Percentiles rank a stretch among this genome's conserved stretches.
These are phyloP conservation scores for Cyclotella atomus DNA, from an alignment of 108 stramenopile species.

Conservation along the genomic window DNA sequence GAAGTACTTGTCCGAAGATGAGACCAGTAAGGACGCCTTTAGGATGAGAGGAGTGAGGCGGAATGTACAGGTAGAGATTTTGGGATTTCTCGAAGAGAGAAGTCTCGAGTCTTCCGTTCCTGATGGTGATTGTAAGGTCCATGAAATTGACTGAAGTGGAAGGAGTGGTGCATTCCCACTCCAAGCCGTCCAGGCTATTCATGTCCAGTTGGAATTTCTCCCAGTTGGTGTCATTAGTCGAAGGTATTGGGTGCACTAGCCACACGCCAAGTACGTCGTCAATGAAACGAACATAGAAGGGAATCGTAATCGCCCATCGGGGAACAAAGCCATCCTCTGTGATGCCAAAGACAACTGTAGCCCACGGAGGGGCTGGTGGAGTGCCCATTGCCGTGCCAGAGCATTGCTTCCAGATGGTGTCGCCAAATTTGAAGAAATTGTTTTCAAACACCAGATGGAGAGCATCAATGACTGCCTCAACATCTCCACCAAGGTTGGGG, in stretches of 20 bases:
- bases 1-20: constrained; percentile 20
- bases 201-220: constrained; percentile 6
- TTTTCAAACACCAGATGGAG: constrained; percentile 10
- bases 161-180: constrained; percentile 25
- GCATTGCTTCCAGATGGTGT: constrained; percentile 14
- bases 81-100: constrained; percentile 23
- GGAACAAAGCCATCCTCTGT: background rate
- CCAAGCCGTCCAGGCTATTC: constrained; percentile 5
- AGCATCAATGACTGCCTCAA: constrained; percentile 22
- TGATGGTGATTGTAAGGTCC: constrained; percentile 26
- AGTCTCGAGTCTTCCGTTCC: background rate
- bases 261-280: constrained; percentile 36
- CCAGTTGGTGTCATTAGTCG: constrained; percentile 8
- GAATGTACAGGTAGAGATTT: constrained; percentile 17
- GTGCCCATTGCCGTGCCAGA: constrained; percentile 17
- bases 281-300: constrained; percentile 12
- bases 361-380: constrained; percentile 15
- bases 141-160: constrained; percentile 21
- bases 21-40: constrained; percentile 6
- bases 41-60: constrained; percentile 3
- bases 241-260: background rate
- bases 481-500: background rate
- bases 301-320: background rate
- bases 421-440: constrained; percentile 29
- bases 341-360: constrained; percentile 12